Percentiles rank a stretch among this genome's conserved stretches.
Conservation (phyloP, 192 early-diverging fungal species). For the Umbelopsis sp. region DNA sequence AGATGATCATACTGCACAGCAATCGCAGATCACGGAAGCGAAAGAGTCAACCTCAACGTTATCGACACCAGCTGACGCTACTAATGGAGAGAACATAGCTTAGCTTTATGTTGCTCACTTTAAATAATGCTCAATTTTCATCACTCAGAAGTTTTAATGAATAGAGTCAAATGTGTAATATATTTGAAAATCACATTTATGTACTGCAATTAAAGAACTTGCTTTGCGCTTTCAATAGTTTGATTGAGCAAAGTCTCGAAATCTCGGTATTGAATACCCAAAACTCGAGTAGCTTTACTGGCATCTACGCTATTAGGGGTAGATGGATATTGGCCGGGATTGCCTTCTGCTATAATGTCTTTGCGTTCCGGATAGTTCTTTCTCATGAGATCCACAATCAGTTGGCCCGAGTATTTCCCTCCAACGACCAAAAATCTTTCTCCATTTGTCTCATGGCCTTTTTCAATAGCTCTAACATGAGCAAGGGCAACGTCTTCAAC, state of each 20-base stretch:
- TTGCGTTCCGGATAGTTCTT: not conserved
- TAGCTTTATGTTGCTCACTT: no score
- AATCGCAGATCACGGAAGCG: not conserved
- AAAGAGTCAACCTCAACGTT: not conserved
- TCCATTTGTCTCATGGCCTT: conserved; percentile 13
- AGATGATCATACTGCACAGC: not conserved
- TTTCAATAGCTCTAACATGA: conserved; percentile 16
- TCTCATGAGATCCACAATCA: not conserved
- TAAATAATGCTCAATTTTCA: no score
- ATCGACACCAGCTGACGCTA: no score
- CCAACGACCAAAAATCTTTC: not conserved
- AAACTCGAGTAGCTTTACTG: not conserved
- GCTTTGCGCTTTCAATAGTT: not conserved
- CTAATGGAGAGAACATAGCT: no score
- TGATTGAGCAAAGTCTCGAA: no score
- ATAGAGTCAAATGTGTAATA: no score
- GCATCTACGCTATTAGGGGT: not conserved
- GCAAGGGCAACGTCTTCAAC: conserved; percentile 13
- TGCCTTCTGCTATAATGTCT: not conserved
- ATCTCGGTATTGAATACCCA: no score
- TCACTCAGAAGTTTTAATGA: no score
- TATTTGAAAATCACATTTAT: no score
- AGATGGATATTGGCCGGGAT: not conserved
- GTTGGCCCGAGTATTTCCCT: not conserved
- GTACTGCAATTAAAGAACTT: not conserved